Conservation (phyloP, 441 rosid species). For the Populus hybrid region DNA sequence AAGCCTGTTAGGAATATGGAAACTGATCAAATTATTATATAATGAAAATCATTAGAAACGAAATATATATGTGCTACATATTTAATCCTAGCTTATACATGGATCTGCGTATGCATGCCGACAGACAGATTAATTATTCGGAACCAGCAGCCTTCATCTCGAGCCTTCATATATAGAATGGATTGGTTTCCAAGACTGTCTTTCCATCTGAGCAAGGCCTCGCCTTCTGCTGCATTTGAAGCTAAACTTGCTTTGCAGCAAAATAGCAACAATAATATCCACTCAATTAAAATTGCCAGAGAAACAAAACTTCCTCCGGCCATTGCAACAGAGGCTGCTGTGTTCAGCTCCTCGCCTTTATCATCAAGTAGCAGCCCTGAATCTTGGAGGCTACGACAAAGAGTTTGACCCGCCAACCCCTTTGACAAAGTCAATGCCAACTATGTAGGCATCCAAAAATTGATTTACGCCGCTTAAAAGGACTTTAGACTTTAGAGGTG, state of each 20-base stretch:
- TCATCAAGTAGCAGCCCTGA: not conserved
- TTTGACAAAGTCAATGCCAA: not conserved
- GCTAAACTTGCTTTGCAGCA: constrained; percentile 1
- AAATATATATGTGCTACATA: too few relatives aligned
- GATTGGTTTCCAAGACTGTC: constrained; percentile 14
- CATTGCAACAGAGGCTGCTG: constrained; percentile 1
- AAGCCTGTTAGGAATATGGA: too few relatives aligned
- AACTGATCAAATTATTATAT: too few relatives aligned
- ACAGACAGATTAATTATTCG: too few relatives aligned
- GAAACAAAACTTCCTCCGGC: not conserved
- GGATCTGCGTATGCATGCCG: too few relatives aligned
- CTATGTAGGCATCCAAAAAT: not conserved
- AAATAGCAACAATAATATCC: constrained; percentile 3
- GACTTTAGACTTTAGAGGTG: too few relatives aligned
- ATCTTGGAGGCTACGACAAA: not conserved
- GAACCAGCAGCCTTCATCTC: constrained; percentile 14
- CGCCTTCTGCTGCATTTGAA: constrained; percentile 1
- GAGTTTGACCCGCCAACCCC: not conserved
- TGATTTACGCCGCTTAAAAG: too few relatives aligned
- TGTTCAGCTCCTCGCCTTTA: not conserved
- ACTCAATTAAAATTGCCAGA: not conserved
- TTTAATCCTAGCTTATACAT: too few relatives aligned
- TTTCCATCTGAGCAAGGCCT: constrained; percentile 33
- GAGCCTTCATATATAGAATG: too few relatives aligned
- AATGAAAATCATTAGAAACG: too few relatives aligned